These are phyloP conservation scores for Fragaria ananassa DNA, from an alignment of 306 rosid genomes.

Conservation along the genomic window DNA sequence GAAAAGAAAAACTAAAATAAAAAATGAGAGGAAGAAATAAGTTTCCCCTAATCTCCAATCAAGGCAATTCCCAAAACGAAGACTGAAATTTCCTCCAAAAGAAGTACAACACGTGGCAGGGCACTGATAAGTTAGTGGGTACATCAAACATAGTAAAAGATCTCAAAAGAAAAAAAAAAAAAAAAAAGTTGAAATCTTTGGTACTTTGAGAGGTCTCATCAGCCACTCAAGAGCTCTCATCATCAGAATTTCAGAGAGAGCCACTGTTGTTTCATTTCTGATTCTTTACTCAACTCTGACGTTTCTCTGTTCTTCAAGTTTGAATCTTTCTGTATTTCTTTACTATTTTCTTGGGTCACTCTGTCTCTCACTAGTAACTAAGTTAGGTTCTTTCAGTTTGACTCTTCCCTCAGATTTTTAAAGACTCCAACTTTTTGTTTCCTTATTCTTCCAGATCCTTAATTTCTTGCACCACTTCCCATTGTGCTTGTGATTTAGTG, in stretches of 20 bases:
- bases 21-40: neutral
- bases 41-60: neutral
- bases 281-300: neutral
- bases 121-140: neutral
- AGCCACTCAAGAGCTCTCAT: conserved; percentile 2
- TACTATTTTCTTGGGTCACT: neutral
- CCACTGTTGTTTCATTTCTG: neutral
- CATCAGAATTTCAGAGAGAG: neutral
- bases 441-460: conserved; percentile 26
- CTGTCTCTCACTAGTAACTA: neutral
- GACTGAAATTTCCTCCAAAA: neutral
- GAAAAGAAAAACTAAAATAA: neutral
- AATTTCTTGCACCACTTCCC: conserved; percentile 4
- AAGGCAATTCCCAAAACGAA: neutral
- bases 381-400: neutral
- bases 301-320: conserved; percentile 11
- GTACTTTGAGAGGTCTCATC: conserved; percentile 1
- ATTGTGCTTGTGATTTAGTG: neutral
- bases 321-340: neutral
- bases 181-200: neutral
- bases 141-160: neutral
- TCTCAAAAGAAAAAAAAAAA: neutral
- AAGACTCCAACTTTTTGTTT: neutral
- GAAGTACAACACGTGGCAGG: neutral
- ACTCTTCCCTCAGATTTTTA: neutral